Base-by-base conservation (phyloP, 176 grass and related monocot genomes). In the Luzula sylvatica region DNA sequence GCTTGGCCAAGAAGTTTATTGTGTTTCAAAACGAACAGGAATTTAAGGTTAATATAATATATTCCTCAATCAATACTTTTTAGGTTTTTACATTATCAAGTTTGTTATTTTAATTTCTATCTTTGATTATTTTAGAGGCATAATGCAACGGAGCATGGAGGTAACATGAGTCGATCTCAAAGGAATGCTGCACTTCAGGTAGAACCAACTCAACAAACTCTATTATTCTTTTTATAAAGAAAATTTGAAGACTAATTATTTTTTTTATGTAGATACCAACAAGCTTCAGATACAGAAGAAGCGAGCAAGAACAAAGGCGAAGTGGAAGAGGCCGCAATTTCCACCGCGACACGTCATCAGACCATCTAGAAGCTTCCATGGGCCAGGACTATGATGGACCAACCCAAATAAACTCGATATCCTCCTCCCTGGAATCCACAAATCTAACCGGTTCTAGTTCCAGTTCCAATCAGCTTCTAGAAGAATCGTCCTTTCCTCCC, bases 111-210 rank as follows among this genome's bases (percentile, higher is more conserved):
- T 26, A 18, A 57, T 67, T 3, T 12, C 11, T 55, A 20, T 15
- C 64, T 7, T 67, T 50, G 32, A 61, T 73, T 78, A 28, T 26
- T 71, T 24, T 65, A 98, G 92, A 86, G 92, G 46, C 92, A 98
- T 86, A 90, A 98, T 86, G 65, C 85, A 25, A 61, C 86, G 20
- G 92, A 87, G 65, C 92, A 98, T 56, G 85, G 85, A 3, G 81
- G 85, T 19, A 23, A 75, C 30, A 87, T 90, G 92, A 86, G 84
- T 65, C 92, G 85, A 55, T 44, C 92, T 25, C 80, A 89, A 70
- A 74, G 92, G 62, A 90, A 98, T 80, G 85, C 92, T 58, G 92
- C 81, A 48, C 78, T 90, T 65, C 78, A 82, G 81, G 92, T 90
- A 42, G 42, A 9, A 75, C 49, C 13, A 15, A 46, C 2, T 55